Evolutionary conservation across 441 rosid species (phyloP), one percentile per base, ranked within the genome.

Genomic region (Croton setiger): DNA sequence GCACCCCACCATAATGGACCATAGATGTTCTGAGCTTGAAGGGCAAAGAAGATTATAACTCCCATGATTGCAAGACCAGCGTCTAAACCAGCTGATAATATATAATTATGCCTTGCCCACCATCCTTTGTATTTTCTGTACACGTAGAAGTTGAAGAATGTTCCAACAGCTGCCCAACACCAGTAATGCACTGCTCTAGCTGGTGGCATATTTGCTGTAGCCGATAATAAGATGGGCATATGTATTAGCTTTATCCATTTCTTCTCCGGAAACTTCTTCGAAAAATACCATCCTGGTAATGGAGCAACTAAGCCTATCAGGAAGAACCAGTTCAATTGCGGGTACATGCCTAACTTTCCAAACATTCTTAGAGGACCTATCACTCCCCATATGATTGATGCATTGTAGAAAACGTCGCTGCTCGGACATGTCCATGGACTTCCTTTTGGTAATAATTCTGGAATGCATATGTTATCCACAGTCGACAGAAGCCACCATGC

Each of bases 371-470:
- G 76, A 0, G 96, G 97, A 15, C 97, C 96, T 31, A 94, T 79
- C 4, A 94, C 88, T 64, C 98, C 97, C 98, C 98, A 94, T 57
- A 94, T 90, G 85, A 91, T 86, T 0, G 97, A 94, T 44, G 97
- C 97, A 63, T 84, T 85, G 87, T 88, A 91, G 82, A 94, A 91
- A 13, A 91, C 96, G 13, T 84, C 89, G 54, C 80, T 87, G 0
- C 85, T 80, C 0, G 98, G 97, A 67, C 98, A 91, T 36, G 97
- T 90, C 98, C 97, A 94, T 3, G 93, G 97, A 69, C 97, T 93
- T 54, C 96, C 95, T 10, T 72, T 79, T 0, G 93, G 93, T 39
- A 93, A 83, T 74, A 81, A 63, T n/a, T 73, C 75, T 0, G 81
- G 41, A 55, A 84, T 57, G 51, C 98, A 94, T 41, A 94, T 91